Conservation (phyloP, 1,139 yeast genomes). For the Taphrina betulina region DNA sequence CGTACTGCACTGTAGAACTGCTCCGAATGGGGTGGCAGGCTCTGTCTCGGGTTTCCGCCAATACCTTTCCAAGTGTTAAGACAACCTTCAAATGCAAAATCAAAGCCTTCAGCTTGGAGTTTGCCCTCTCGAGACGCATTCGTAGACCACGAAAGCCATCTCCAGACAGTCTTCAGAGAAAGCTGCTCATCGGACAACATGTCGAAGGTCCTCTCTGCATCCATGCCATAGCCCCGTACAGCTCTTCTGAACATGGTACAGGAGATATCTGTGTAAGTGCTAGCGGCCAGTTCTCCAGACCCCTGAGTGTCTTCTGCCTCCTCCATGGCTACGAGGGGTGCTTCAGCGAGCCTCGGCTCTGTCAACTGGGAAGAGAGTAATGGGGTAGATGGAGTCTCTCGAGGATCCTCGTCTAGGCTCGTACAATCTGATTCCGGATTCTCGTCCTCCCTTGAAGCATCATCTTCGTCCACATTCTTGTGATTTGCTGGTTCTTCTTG, state of each 20-base stretch:
- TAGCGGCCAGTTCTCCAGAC: too few relatives aligned
- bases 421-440: too few relatives aligned
- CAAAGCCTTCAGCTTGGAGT: conserved; percentile 66
- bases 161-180: conserved; percentile 79
- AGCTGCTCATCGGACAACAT: conserved; percentile 63
- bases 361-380: conserved; percentile 6
- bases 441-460: too few relatives aligned
- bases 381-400: too few relatives aligned
- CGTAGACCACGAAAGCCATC: conserved; percentile 67
- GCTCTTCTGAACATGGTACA: conserved; percentile 66
- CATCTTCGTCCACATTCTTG: too few relatives aligned
- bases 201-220: conserved; percentile 62
- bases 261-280: conserved; percentile 59
- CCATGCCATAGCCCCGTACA: conserved; percentile 66
- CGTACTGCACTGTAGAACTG: conserved; percentile 23
- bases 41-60: conserved; percentile 38
- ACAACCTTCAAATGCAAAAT: conserved; percentile 85
- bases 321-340: too few relatives aligned
- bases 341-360: too few relatives aligned
- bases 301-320: too few relatives aligned
- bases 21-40: conserved; percentile 21
- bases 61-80: conserved; percentile 86
- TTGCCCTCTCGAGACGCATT: conserved; percentile 54
- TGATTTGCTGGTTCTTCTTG: too few relatives aligned
- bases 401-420: too few relatives aligned